A percentile compares a stretch with the other conserved stretches of the same genome.
These are phyloP conservation scores for Neoscytalidium dimidiatum DNA, from an alignment of 2,329 filamentous ascomycete species.

Conservation along the genomic window DNA sequence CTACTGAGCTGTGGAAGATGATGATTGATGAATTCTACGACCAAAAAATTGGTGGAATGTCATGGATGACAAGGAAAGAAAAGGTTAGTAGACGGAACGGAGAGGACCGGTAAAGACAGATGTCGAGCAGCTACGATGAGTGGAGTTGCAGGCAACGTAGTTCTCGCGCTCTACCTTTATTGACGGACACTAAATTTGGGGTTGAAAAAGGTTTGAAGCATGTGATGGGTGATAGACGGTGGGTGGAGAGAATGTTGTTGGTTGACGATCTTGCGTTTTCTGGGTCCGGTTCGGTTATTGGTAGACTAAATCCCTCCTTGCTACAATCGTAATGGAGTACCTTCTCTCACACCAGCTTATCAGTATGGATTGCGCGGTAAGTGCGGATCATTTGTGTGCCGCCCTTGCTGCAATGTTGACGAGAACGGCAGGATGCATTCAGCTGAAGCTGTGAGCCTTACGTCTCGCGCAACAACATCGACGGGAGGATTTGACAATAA, in stretches of 20 bases:
- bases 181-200: not conserved
- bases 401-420: not conserved
- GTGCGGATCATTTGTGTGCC: not conserved
- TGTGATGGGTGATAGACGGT: not conserved
- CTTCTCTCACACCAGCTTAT: not conserved
- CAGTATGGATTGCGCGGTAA: not conserved
- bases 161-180: too few species aligned
- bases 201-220: not conserved
- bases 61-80: too few species aligned
- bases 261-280: not conserved
- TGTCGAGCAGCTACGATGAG: too few species aligned
- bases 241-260: not conserved
- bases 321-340: not conserved
- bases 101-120: too few species aligned
- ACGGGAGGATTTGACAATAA: too few species aligned
- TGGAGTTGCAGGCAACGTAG: too few species aligned
- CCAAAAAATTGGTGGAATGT: too few species aligned
- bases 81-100: too few species aligned
- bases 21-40: too few species aligned
- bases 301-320: not conserved
- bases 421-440: not conserved
- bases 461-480: too few species aligned
- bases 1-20: not conserved
- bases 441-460: too few species aligned
- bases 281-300: not conserved